A percentile compares a stretch with the other conserved stretches of the same genome.
Evolutionary conservation across 768 basidiomycete genomes (phyloP).

Genomic region (Termitomyces sp.): DNA sequence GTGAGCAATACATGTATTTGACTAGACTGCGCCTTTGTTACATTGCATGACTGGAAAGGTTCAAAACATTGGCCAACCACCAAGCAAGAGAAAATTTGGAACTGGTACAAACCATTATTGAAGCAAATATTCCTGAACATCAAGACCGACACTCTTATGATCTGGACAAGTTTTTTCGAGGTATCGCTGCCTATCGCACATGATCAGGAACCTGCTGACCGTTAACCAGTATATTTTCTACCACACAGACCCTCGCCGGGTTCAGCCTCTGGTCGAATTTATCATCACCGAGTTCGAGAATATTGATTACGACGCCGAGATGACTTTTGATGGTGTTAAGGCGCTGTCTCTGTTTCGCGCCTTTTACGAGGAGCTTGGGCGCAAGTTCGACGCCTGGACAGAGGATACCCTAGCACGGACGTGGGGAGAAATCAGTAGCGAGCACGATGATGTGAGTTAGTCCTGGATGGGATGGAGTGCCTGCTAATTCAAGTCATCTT

Average conservation of each 20-base stretch:
- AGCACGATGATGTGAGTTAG: conserved; percentile 70
- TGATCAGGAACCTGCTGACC: conserved; percentile 6
- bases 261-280: conserved; percentile 77
- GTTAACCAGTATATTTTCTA: conserved; percentile 65
- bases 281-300: conserved; percentile 60
- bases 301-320: conserved; percentile 78
- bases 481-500: conserved; percentile 5
- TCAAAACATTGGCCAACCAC: conserved; percentile 83
- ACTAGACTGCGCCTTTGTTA: neutral
- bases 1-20: conserved; percentile 27
- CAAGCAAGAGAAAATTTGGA: conserved; percentile 72
- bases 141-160: conserved; percentile 76
- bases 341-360: conserved; percentile 65
- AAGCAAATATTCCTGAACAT: conserved; percentile 66
- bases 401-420: conserved; percentile 63
- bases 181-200: conserved; percentile 31
- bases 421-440: conserved; percentile 70
- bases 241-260: conserved; percentile 78
- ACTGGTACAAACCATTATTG: conserved; percentile 74
- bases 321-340: conserved; percentile 79
- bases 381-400: conserved; percentile 81
- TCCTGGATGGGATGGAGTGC: conserved; percentile 9
- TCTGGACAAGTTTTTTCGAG: conserved; percentile 81
- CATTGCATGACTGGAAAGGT: conserved; percentile 38
- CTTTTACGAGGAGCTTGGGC: conserved; percentile 71